Percentiles rank a stretch among this genome's conserved stretches.
Evolutionary conservation across 208 protist genomes (phyloP).

Genomic region (Blechomonas ayalai): DNA sequence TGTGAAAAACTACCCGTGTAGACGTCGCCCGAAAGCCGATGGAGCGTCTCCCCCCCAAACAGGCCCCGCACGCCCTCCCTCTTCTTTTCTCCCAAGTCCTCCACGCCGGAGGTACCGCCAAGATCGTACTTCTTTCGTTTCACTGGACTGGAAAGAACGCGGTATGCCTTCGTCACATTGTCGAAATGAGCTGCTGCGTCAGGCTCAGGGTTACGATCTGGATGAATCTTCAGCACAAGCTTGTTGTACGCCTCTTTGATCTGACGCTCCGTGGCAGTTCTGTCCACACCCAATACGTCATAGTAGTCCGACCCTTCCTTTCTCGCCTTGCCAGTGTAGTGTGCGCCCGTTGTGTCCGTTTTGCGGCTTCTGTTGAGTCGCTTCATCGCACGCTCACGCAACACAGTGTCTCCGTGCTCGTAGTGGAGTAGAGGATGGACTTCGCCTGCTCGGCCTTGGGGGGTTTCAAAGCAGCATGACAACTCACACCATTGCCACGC

Average conservation of each 20-base stretch:
- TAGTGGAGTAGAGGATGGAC: slow-evolving; percentile 28
- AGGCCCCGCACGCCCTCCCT: slow-evolving; percentile 60
- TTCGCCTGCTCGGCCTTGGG: slow-evolving; percentile 9
- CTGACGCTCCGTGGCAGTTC: slow-evolving; percentile 50
- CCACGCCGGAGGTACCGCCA: slow-evolving; percentile 93
- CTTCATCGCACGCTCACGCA: slow-evolving; percentile 40
- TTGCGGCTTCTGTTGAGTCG: slow-evolving; percentile 19
- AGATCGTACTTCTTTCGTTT: slow-evolving; percentile 96
- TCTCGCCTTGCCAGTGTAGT: slow-evolving; percentile 13
- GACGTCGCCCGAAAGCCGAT: slow-evolving; percentile 47
- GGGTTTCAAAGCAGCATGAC: slow-evolving; percentile 32
- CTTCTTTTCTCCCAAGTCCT: slow-evolving; percentile 77
- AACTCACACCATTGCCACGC: slow-evolving; percentile 30
- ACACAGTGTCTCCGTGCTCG: slow-evolving; percentile 10
- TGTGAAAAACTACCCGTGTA: slow-evolving; percentile 68
- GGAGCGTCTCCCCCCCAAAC: slow-evolving; percentile 71
- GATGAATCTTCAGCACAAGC: slow-evolving; percentile 82
- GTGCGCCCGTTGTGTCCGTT: slow-evolving; percentile 6
- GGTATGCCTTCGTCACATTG: slow-evolving; percentile 94
- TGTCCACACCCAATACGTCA: slow-evolving; percentile 50
- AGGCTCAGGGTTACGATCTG: slow-evolving; percentile 79
- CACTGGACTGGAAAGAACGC: slow-evolving; percentile 93
- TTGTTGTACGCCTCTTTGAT: slow-evolving; percentile 88
- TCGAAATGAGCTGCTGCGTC: slow-evolving; percentile 85
- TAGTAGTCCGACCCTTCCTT: slow-evolving; percentile 36